Percentiles rank a stretch among this genome's conserved stretches.
Conservation (phyloP, 2,329 filamentous ascomycete species). For the Penicillium sp. region DNA sequence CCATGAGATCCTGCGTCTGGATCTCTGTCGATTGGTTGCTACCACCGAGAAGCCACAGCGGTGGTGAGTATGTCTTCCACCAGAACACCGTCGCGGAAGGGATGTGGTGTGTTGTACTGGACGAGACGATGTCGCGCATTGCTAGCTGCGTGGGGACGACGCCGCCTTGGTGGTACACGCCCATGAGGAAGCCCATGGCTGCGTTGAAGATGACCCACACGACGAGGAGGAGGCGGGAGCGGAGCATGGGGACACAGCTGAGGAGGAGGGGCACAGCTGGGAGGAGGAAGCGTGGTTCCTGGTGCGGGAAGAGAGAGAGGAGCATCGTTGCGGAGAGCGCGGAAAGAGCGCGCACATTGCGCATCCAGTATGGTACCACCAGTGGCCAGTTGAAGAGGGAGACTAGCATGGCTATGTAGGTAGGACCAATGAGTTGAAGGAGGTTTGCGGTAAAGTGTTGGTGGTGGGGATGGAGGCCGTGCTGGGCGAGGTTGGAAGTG, state of each 20-base stretch:
- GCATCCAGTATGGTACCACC: constrained; percentile 31
- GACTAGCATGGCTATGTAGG: constrained; percentile 52
- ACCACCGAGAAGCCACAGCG: constrained; percentile 50
- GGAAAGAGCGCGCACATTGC: constrained; percentile 43
- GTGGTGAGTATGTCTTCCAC: constrained; percentile 57
- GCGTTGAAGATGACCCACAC: constrained; percentile 52
- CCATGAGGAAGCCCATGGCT: constrained; percentile 50
- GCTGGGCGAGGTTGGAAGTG: constrained; percentile 67
- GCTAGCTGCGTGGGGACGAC: constrained; percentile 51
- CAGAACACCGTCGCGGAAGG: constrained; percentile 45
- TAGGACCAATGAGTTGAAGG: constrained; percentile 69
- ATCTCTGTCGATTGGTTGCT: constrained; percentile 33
- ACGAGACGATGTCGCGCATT: constrained; percentile 40
- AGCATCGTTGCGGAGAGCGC: constrained; percentile 45
- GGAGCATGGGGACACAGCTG: constrained; percentile 46
- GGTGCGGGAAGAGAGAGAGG: constrained; percentile 50
- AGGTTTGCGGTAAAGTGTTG: constrained; percentile 72
- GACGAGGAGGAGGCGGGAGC: constrained; percentile 41
- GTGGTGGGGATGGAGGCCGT: constrained; percentile 76
- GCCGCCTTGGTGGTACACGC: constrained; percentile 55
- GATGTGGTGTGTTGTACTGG: constrained; percentile 19
- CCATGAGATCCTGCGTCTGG: constrained; percentile 50
- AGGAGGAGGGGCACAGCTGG: constrained; percentile 52
- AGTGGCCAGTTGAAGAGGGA: constrained; percentile 49
- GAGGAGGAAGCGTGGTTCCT: constrained; percentile 54